These are phyloP conservation scores for Aspergillus ochraceoroseus DNA, from an alignment of 2,329 filamentous ascomycete genomes.

Conservation along the genomic window DNA sequence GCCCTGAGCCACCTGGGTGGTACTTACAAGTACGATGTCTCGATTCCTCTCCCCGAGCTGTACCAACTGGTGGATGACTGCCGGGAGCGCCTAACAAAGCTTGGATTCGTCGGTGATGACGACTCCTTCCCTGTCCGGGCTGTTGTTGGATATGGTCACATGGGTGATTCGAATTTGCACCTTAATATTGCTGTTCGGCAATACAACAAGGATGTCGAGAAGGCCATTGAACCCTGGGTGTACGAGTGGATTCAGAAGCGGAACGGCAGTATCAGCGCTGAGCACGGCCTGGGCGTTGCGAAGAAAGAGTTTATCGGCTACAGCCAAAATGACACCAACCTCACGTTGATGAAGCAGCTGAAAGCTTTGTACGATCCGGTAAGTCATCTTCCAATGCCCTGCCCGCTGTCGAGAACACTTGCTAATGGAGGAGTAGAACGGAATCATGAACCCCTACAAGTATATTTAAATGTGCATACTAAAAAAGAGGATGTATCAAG, in stretches of 20 bases:
- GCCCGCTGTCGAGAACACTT: neutral
- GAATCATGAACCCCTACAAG: slow-evolving; percentile 99
- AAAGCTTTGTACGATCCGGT: slow-evolving; percentile 94
- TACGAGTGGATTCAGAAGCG: slow-evolving; percentile 93
- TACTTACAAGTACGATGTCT: slow-evolving; percentile 98
- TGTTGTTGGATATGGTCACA: slow-evolving; percentile 95
- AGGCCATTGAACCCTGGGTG: slow-evolving; percentile 84
- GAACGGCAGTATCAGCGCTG: slow-evolving; percentile 90
- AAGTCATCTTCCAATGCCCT: slow-evolving; percentile 40
- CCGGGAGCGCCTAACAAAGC: slow-evolving; percentile 63
- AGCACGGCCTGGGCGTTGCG: slow-evolving; percentile 87
- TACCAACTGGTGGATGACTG: slow-evolving; percentile 87
- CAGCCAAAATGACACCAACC: slow-evolving; percentile 79
- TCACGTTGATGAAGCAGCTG: slow-evolving; percentile 89
- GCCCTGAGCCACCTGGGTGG: slow-evolving; percentile 84
- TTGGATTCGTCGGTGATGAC: slow-evolving; percentile 71
- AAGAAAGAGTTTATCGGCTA: slow-evolving; percentile 97
- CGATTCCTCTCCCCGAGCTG: slow-evolving; percentile 81
- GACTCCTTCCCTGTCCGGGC: slow-evolving; percentile 74
- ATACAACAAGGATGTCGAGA: slow-evolving; percentile 84
- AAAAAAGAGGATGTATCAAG: neutral
- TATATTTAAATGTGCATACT: slow-evolving; percentile 56
- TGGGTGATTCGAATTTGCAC: slow-evolving; percentile 95
- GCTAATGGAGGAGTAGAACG: slow-evolving; percentile 58
- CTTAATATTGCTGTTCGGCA: slow-evolving; percentile 78